Evolutionary conservation across 441 rosid species (phyloP).

Genomic region (Eutrema salsugineum): DNA sequence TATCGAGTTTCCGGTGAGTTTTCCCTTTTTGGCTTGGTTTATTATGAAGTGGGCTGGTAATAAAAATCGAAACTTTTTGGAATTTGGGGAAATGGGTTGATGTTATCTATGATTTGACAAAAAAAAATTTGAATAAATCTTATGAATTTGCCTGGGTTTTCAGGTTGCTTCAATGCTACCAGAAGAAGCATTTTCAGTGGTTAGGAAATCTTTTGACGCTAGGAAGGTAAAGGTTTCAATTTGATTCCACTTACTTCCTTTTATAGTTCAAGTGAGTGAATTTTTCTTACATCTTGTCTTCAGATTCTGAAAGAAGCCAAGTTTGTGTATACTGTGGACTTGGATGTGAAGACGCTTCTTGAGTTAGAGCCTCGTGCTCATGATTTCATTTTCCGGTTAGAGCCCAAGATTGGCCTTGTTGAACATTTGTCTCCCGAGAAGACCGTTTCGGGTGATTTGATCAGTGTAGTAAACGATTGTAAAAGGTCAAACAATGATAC

Average conservation of each 20-base stretch:
- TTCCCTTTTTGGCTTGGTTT: neutral
- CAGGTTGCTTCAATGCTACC: slow-evolving; percentile 95
- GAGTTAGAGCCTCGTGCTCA: slow-evolving; percentile 76
- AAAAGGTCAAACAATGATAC: slow-evolving; percentile 24
- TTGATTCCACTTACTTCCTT: neutral
- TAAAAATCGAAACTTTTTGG: too few relatives aligned
- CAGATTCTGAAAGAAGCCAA: slow-evolving; percentile 82
- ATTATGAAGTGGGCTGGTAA: too few relatives aligned
- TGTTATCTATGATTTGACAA: too few relatives aligned
- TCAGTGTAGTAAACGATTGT: slow-evolving; percentile 46
- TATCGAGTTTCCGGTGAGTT: slow-evolving; percentile 70
- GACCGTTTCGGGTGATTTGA: slow-evolving; percentile 50
- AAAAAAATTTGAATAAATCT: neutral
- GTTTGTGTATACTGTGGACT: slow-evolving; percentile 86
- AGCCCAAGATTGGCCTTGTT: slow-evolving; percentile 66
- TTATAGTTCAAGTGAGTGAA: slow-evolving; percentile 11
- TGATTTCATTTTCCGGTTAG: slow-evolving; percentile 76
- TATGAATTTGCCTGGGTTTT: neutral
- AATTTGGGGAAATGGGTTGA: too few relatives aligned
- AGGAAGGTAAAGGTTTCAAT: slow-evolving; percentile 62
- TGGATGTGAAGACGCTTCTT: slow-evolving; percentile 73
- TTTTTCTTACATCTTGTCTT: slow-evolving; percentile 1
- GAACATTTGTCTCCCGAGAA: slow-evolving; percentile 51
- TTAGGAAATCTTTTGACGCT: slow-evolving; percentile 93
- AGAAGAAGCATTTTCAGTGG: slow-evolving; percentile 67